A percentile compares a stretch with the other conserved stretches of the same genome.
Conservation (phyloP, 768 basidiomycete genomes). For the Lyophyllum atratum region DNA sequence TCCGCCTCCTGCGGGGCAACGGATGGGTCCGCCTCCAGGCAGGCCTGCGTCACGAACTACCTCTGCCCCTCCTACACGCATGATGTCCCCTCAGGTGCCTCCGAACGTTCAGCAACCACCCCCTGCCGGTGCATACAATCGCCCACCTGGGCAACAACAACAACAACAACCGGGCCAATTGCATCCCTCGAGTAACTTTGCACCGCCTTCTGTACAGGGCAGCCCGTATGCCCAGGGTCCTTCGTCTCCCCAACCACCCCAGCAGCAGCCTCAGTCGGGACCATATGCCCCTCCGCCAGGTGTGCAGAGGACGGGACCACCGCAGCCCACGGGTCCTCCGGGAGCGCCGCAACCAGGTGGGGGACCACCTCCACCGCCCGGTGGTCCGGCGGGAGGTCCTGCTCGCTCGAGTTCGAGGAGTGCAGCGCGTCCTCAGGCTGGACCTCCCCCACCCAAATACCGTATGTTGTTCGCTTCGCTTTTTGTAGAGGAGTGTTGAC, state of each 20-base stretch:
- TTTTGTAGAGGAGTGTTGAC: constrained; percentile 4
- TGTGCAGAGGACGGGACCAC: constrained; percentile 25
- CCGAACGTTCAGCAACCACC: constrained; percentile 40
- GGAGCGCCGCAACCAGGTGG: constrained; percentile 9
- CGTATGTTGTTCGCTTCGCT: constrained; percentile 33
- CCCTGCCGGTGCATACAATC: constrained; percentile 42
- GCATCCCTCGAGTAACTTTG: constrained; percentile 37
- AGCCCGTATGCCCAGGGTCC: constrained; percentile 27
- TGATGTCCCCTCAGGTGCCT: constrained; percentile 49
- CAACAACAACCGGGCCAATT: constrained; percentile 23
- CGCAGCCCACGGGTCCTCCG: constrained; percentile 22
- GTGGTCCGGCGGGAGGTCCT: constrained; percentile 30
- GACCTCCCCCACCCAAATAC: constrained; percentile 44
- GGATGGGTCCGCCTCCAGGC: constrained; percentile 36
- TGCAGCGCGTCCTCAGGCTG: constrained; percentile 21
- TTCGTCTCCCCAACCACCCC: constrained; percentile 20
- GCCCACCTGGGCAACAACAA: constrained; percentile 31
- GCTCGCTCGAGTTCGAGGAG: constrained; percentile 23
- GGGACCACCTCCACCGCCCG: constrained; percentile 27
- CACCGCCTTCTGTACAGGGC: constrained; percentile 28
- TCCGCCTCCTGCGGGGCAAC: constrained; percentile 37
- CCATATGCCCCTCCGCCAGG: constrained; percentile 47
- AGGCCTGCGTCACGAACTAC: constrained; percentile 28
- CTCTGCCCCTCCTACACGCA: constrained; percentile 38
- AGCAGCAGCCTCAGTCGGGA: constrained; percentile 29